phyloP scores from a whole-genome alignment of 345 rosid genomes.

The Citrus reticulata region DNA sequence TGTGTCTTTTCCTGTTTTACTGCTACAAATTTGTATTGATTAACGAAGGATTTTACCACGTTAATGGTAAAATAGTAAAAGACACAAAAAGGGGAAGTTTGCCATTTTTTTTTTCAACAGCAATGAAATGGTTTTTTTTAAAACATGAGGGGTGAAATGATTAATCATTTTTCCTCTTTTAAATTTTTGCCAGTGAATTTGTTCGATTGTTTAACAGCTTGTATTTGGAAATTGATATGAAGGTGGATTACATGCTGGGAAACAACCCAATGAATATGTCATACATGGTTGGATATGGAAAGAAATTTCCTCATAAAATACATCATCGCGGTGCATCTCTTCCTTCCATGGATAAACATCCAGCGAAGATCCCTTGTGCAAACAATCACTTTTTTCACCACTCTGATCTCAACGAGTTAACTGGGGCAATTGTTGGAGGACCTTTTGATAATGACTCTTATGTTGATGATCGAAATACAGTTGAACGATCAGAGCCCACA shows the following conservation, averaged over 20 bases:
- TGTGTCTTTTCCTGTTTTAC: too few species aligned
- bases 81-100: too few species aligned
- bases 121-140: too few species aligned
- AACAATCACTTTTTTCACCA: slow-evolving; percentile 17
- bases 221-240: slow-evolving; percentile 1
- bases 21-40: too few species aligned
- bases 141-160: too few species aligned
- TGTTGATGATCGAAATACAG: slow-evolving; percentile 31
- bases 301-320: slow-evolving; percentile 54
- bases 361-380: slow-evolving; percentile 29
- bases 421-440: slow-evolving; percentile 79
- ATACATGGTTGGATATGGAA: slow-evolving; percentile 84
- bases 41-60: too few species aligned
- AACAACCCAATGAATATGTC: slow-evolving; percentile 72
- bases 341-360: slow-evolving; percentile 48
- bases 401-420: slow-evolving; percentile 56
- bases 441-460: slow-evolving; percentile 58
- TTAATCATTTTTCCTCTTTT: too few species aligned
- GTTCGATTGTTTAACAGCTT: not conserved
- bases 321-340: slow-evolving; percentile 77
- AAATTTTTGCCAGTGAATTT: too few species aligned
- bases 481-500: slow-evolving; percentile 55
- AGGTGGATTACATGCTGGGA: slow-evolving; percentile 84
- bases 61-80: too few species aligned
- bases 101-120: not conserved